A percentile compares a stretch with the other conserved stretches of the same genome.
Conservation (phyloP, 177 flowering plant species). For the Telopea speciosissima region DNA sequence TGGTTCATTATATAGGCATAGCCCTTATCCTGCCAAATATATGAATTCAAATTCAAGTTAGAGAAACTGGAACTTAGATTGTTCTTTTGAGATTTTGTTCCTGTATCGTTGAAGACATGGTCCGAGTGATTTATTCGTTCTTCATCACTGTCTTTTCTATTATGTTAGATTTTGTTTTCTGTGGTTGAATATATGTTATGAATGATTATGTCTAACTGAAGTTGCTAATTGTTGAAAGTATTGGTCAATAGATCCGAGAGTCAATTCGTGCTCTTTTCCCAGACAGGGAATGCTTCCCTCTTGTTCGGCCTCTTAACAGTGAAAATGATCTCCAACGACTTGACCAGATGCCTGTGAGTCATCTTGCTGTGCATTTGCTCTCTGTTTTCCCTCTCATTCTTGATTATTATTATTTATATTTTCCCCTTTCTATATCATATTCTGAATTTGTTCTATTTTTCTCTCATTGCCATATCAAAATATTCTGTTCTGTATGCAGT, state of each 20-base stretch:
- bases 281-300: slow-evolving; percentile 95
- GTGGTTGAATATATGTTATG: neutral
- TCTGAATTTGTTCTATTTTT: neutral
- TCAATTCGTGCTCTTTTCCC: slow-evolving; percentile 99
- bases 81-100: neutral
- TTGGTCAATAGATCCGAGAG: slow-evolving; percentile 65
- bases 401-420: no score
- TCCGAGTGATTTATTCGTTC: neutral
- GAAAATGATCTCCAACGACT: slow-evolving; percentile 87
- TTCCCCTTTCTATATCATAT: no score
- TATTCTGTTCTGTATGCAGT: slow-evolving; percentile 38
- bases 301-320: slow-evolving; percentile 85
- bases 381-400: no score
- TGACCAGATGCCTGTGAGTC: slow-evolving; percentile 79
- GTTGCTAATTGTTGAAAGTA: slow-evolving; percentile 4
- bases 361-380: slow-evolving; percentile 3
- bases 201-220: neutral
- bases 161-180: neutral
- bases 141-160: neutral
- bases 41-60: no score
- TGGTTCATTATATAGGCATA: neutral
- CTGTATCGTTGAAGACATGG: neutral
- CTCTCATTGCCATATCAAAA: neutral
- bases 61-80: no score
- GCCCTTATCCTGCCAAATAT: neutral